Base-by-base conservation (phyloP, 192 early-diverging fungal genomes). In the Rhizoclosmatium globosum region DNA sequence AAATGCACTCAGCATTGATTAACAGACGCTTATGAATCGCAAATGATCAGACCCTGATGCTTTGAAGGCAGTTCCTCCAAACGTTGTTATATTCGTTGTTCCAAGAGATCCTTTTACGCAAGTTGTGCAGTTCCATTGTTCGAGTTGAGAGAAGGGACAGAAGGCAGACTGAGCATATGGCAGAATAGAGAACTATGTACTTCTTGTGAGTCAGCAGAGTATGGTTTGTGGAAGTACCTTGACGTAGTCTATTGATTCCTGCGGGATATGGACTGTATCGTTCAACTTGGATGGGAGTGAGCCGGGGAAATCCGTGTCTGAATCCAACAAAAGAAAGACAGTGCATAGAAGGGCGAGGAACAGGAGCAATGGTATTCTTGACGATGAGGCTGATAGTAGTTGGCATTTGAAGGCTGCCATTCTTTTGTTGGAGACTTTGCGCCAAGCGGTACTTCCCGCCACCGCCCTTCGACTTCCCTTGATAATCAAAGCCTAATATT, bases 131-230 rank as follows among this genome's bases (percentile, higher is more conserved):
- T 43, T 66, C 78, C 78, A 79, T 7, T 23, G 15, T 17, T 53
- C 61, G 3, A 79, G 44, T 42, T 71, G 42, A 17, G 44, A 23
- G 38, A 79, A 38, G 17, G 72, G 58, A 65, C 78, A 79, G 62
- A 72, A 79, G 3, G 78, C 78, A 15, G 59, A 47, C 42, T 74
- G 78, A 21, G 70, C 78, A 58, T 73, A 79, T 13, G 78, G 78
- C 2, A 79, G 72, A 47, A 74, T 56, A 57, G 42, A 19, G 50
- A 56, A 57, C 69, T 71, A 31, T 31, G 31, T 31, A 31, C 31
- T 31, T 31, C 31, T 31, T 31, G 31, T 31, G 0, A 31, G 31
- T 19, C 19, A 47, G 45, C 13, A 43, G 13, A 68, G 67, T 42
- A 41, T 11, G 67, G 19, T n/a, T 64, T 6, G 9, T 39, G 61